Evolutionary conservation across 2,329 filamentous ascomycete species (phyloP), one percentile per base, ranked within the genome.

Genomic region (Emericellopsis atlantica): DNA sequence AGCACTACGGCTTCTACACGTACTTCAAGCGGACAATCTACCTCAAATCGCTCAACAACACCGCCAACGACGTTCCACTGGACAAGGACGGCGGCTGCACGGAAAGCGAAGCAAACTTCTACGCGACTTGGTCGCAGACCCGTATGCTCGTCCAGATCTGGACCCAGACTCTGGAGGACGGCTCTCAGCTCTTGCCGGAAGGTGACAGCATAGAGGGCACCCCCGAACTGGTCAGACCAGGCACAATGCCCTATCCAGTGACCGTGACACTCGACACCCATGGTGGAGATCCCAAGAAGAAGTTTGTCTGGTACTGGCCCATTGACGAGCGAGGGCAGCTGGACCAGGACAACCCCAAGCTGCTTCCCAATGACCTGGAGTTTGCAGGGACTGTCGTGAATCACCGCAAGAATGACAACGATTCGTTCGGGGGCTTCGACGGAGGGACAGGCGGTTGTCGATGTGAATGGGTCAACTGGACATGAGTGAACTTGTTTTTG

Each of bases 1-100:
- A 96, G 58, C 87, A 95, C 61, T 95, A 93, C 59, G 87, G 86
- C 3, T 95, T 95, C 63, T 95, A 95, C 64, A 84, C 76, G 1
- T 93, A 95, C 66, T 96, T 84, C 59, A 80, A 88, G 61, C 85
- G 88, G 48, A 83, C 81, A 8, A 85, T 94, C 47, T 94, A 90
- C 65, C 69, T 94, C 46, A 77, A 79, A 49, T 79, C 76, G 14
- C 62, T 70, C 10, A 70, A 72, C 46, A 53, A 53, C n/a, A 66
- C 66, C 14, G 55, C 62, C n/a, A 55, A 54, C 7, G 54, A 62
- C 38, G 57, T 67, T 3, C 60, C 67, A 1, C 60, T 66, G 22
- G 76, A 81, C 48, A 50, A 62, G 36, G 60, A 74, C 45, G 77
- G 78, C 32, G 78, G 78, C 8, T 62, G 70, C 16, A 58, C 59